These are phyloP conservation scores for Tillandsia fasciculata DNA, from an alignment of 176 grass and related monocot genomes.

Conservation along the genomic window DNA sequence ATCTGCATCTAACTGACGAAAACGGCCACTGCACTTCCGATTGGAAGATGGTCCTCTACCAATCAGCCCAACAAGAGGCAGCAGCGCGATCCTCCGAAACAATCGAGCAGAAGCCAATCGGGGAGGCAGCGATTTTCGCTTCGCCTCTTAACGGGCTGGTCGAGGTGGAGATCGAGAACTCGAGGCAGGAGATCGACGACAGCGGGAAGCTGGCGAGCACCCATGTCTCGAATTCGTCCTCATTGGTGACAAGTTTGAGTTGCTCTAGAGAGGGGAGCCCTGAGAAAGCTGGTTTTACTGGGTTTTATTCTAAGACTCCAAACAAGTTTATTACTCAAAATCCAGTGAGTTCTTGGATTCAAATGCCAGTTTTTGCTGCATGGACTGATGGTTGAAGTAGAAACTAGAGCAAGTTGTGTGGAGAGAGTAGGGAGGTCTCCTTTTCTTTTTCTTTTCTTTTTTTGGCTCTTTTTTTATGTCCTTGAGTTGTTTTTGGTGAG, in stretches of 20 bases:
- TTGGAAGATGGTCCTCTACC: slow-evolving; percentile 60
- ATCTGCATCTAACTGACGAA: slow-evolving; percentile 12
- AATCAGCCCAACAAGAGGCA: slow-evolving; percentile 24
- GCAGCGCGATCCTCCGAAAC: slow-evolving; percentile 17
- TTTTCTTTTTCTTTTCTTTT: slow-evolving; percentile 1
- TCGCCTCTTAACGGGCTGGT: slow-evolving; percentile 21
- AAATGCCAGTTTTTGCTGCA: slow-evolving; percentile 61
- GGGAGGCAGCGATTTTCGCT: not conserved
- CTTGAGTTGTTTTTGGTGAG: slow-evolving; percentile 12
- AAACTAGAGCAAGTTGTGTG: not conserved
- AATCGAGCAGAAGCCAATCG: slow-evolving; percentile 1
- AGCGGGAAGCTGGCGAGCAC: slow-evolving; percentile 24
- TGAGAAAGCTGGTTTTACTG: slow-evolving; percentile 31
- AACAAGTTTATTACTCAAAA: not conserved
- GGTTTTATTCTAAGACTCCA: slow-evolving; percentile 29
- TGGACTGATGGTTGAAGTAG: slow-evolving; percentile 52
- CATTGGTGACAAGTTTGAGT: slow-evolving; percentile 60
- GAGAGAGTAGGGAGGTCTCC: not conserved
- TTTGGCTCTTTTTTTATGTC: not conserved
- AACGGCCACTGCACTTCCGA: slow-evolving; percentile 1
- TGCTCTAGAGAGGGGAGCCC: slow-evolving; percentile 74
- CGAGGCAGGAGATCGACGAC: slow-evolving; percentile 9
- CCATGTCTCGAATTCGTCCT: slow-evolving; percentile 63
- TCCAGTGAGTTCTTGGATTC: slow-evolving; percentile 31
- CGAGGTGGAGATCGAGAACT: slow-evolving; percentile 15